Evolutionary conservation across 73 alveolate genomes (phyloP).

Genomic region (Tetrahymena elliotti): DNA sequence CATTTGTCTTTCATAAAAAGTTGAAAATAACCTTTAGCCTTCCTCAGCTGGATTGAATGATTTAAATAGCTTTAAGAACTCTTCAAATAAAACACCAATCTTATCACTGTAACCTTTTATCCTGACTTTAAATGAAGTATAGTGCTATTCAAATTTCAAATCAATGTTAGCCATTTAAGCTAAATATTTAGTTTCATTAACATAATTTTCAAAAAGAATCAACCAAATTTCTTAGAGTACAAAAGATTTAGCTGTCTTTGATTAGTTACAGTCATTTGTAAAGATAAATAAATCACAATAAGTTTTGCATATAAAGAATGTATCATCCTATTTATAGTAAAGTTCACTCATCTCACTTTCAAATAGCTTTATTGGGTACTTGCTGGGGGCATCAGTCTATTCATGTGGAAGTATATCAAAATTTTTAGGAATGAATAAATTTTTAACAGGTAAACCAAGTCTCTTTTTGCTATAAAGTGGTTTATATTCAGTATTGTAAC

Average conservation of each 20-base stretch:
- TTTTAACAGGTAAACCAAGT: background rate
- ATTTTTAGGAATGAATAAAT: background rate
- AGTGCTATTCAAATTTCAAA: background rate
- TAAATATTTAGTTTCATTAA: background rate
- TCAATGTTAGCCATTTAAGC: background rate
- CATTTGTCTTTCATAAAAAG: background rate
- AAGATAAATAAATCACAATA: background rate
- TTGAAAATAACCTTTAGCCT: background rate
- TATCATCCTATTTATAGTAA: background rate
- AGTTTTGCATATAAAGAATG: background rate
- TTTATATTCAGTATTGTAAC: background rate
- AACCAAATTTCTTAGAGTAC: background rate
- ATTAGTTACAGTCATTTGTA: background rate
- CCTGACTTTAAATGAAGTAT: background rate
- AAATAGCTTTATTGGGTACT: background rate
- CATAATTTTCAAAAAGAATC: background rate
- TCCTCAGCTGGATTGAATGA: background rate
- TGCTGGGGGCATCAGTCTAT: background rate
- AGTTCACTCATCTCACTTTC: background rate
- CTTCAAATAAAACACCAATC: background rate
- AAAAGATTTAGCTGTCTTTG: background rate
- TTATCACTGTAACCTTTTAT: background rate
- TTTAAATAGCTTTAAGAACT: background rate
- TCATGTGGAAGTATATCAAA: background rate
- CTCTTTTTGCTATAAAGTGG: background rate